Conservation (phyloP, 768 basidiomycete genomes). For the Amanita pseudoporphyria region DNA sequence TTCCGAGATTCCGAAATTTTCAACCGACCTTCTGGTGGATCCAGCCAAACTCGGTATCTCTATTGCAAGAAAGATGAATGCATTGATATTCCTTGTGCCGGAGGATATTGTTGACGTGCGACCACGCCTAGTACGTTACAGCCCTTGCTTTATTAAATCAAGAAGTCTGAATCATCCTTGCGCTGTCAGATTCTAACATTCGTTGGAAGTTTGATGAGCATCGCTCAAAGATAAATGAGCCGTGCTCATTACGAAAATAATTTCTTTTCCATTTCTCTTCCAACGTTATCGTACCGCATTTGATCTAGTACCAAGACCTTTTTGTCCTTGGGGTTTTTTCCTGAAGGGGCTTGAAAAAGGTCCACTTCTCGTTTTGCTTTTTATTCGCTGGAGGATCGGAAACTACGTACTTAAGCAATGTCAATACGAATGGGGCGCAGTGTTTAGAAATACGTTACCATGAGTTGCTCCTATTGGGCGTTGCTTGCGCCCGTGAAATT, state of each 20-base stretch:
- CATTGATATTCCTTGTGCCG: slow-evolving; percentile 91
- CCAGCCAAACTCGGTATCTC: slow-evolving; percentile 95
- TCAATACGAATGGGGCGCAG: no score
- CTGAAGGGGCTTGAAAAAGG: no score
- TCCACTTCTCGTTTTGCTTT: no score
- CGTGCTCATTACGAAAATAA: neutral
- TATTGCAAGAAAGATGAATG: slow-evolving; percentile 97
- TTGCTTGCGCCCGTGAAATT: no score
- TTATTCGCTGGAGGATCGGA: no score
- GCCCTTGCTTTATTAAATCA: neutral
- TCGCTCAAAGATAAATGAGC: slow-evolving; percentile 28
- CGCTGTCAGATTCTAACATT: slow-evolving; percentile 78
- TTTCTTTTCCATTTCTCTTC: neutral
- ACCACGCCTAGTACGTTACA: slow-evolving; percentile 64
- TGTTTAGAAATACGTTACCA: no score
- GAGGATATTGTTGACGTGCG: slow-evolving; percentile 96
- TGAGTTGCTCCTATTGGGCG: no score
- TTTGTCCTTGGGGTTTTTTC: neutral
- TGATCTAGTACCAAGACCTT: neutral
- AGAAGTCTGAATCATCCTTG: neutral
- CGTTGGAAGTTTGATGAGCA: slow-evolving; percentile 85
- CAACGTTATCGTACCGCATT: neutral
- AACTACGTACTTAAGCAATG: no score
- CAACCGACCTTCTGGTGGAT: neutral
- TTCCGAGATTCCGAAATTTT: neutral